phyloP scores from a whole-genome alignment of 768 basidiomycete genomes.

The Mycena albidolilacea region DNA sequence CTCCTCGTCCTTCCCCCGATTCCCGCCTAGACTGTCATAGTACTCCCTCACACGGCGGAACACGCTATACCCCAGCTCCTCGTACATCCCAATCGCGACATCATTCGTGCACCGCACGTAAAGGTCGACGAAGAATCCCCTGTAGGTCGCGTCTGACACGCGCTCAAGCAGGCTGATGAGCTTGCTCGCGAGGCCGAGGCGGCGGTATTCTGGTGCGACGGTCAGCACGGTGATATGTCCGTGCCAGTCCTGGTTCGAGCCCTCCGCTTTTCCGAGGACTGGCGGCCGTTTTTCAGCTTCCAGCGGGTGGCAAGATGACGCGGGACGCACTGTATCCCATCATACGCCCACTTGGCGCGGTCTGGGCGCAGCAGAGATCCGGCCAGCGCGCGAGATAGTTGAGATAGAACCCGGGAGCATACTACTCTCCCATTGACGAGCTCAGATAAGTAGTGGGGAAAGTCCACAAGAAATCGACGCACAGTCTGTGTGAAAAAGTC shows the following conservation, averaged over 20 bases:
- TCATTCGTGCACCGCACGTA: conserved; percentile 92
- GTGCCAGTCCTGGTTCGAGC: conserved; percentile 82
- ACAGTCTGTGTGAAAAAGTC: conserved; percentile 99
- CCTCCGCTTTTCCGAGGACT: conserved; percentile 98
- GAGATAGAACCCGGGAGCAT: conserved; percentile 90
- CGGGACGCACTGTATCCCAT: conserved; percentile 91
- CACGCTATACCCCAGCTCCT: conserved; percentile 93
- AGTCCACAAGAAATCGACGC: conserved; percentile 45
- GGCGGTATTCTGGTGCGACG: conserved; percentile 94
- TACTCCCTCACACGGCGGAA: conserved; percentile 93
- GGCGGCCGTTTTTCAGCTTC: background rate
- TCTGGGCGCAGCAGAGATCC: conserved; percentile 88
- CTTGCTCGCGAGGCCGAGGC: conserved; percentile 86
- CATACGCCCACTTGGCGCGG: conserved; percentile 84
- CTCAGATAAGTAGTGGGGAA: background rate
- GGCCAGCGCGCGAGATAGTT: conserved; percentile 93
- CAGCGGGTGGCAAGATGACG: background rate
- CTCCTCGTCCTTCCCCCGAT: conserved; percentile 86
- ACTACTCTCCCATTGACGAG: conserved; percentile 59
- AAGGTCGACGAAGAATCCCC: conserved; percentile 93
- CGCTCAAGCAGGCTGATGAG: conserved; percentile 91
- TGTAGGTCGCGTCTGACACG: conserved; percentile 85
- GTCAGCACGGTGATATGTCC: conserved; percentile 97
- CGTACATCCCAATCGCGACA: conserved; percentile 93
- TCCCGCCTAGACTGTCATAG: conserved; percentile 86